A percentile compares a stretch with the other conserved stretches of the same genome.
These are phyloP conservation scores for Prunella vulgaris DNA, from an alignment of 257 asterid genomes.

Conservation along the genomic window DNA sequence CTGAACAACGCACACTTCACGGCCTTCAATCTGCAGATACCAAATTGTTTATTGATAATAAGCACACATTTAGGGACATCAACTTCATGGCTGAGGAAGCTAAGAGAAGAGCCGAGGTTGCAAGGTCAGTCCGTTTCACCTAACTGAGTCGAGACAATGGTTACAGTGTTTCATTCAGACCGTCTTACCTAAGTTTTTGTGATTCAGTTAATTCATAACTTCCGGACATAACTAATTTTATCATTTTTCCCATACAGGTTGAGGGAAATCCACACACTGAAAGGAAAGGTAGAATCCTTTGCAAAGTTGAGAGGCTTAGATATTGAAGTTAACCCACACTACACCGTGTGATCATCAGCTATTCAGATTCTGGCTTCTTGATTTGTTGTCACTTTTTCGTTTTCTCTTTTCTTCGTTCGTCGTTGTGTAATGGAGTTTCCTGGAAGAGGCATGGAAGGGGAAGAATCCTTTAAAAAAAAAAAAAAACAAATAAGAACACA, in stretches of 20 bases:
- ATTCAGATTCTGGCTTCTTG: neutral
- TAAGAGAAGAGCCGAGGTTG: conserved; percentile 54
- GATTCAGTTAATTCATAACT: neutral
- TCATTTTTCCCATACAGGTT: conserved; percentile 24
- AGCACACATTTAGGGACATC: conserved; percentile 40
- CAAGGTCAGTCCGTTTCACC: conserved; percentile 31
- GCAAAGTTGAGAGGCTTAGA: conserved; percentile 55
- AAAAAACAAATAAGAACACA: neutral
- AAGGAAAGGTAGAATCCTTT: conserved; percentile 56
- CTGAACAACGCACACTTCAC: conserved; percentile 56
- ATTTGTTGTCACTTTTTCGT: too few species aligned
- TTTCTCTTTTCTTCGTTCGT: neutral
- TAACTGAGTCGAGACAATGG: neutral
- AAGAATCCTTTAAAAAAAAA: neutral
- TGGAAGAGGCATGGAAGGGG: neutral
- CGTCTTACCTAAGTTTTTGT: neutral
- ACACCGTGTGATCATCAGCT: conserved; percentile 37
- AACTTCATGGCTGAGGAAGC: conserved; percentile 63
- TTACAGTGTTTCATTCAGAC: neutral
- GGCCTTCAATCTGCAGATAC: conserved; percentile 48
- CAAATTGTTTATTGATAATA: conserved; percentile 31
- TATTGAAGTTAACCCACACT: conserved; percentile 47
- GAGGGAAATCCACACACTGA: conserved; percentile 58
- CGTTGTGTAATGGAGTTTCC: neutral
- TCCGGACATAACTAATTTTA: neutral